Conservation (phyloP, 2,329 filamentous ascomycete genomes). For the Clarireedia hainanense region DNA sequence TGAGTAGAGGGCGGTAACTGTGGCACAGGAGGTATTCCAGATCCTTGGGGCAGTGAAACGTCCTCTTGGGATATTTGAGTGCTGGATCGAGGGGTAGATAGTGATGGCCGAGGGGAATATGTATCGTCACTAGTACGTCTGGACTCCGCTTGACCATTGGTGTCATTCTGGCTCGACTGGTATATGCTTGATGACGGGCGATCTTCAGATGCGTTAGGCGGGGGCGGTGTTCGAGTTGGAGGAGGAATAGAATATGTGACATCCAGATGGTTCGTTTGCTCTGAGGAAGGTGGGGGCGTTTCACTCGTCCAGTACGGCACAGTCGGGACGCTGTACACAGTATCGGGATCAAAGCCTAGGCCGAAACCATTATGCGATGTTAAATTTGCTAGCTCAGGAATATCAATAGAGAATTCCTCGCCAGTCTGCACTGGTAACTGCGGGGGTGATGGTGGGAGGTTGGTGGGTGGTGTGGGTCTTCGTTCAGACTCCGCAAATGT, state of each 20-base stretch:
- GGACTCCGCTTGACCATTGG: conserved; percentile 20
- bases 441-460: conserved; percentile 21
- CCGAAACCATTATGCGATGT: conserved; percentile 21
- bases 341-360: conserved; percentile 14
- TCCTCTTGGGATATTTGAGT: conserved; percentile 9
- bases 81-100: conserved; percentile 19
- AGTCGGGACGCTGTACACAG: conserved; percentile 13
- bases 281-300: conserved; percentile 16
- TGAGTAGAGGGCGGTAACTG: conserved; percentile 8
- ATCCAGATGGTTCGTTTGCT: conserved; percentile 10
- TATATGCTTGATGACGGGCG: conserved; percentile 18
- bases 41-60: not conserved
- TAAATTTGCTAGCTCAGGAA: conserved; percentile 19
- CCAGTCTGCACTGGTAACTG: not conserved
- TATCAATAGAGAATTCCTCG: conserved; percentile 6
- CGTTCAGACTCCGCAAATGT: conserved; percentile 27
- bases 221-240: conserved; percentile 5
- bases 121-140: conserved; percentile 26
- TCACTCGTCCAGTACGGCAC: conserved; percentile 20
- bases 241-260: conserved; percentile 1
- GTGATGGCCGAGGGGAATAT: conserved; percentile 23
- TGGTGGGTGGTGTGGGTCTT: conserved; percentile 35
- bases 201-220: not conserved
- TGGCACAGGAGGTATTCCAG: not conserved
- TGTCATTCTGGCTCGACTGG: conserved; percentile 22